A percentile compares a stretch with the other conserved stretches of the same genome.
These are phyloP conservation scores for Calonectria naviculata DNA, from an alignment of 2,329 filamentous ascomycete genomes.

Conservation along the genomic window DNA sequence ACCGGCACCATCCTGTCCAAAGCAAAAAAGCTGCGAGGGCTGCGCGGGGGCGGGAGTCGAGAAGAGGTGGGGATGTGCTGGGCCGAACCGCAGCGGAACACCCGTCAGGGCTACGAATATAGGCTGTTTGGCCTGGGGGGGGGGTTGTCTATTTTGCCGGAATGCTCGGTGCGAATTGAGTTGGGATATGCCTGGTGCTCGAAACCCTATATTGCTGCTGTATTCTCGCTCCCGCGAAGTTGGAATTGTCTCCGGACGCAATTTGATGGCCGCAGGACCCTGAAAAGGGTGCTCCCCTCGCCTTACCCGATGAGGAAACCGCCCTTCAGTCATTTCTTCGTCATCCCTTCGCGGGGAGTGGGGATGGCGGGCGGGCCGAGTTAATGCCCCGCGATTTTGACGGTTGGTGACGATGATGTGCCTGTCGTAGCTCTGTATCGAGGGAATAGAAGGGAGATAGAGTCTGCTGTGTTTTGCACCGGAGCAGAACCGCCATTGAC, in stretches of 20 bases:
- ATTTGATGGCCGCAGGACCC: background rate
- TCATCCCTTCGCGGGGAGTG: background rate
- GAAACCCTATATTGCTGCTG: constrained; percentile 1
- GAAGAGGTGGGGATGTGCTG: background rate
- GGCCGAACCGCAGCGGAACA: background rate
- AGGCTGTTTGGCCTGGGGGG: background rate
- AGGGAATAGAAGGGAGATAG: background rate
- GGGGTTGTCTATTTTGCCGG: background rate
- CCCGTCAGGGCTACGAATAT: background rate
- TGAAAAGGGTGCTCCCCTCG: background rate
- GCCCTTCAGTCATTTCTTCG: background rate
- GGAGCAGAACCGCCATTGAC: background rate
- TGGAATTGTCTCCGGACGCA: background rate
- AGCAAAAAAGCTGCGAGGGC: background rate
- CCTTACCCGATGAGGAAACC: background rate
- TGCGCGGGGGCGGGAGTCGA: background rate
- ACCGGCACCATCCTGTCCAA: background rate
- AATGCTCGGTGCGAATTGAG: background rate
- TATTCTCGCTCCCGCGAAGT: background rate
- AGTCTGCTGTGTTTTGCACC: background rate
- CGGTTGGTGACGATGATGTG: background rate
- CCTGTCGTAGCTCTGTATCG: background rate
- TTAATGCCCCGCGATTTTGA: background rate
- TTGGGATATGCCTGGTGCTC: background rate
- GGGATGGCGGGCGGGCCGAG: background rate